Percentiles rank a stretch among this genome's conserved stretches.
Evolutionary conservation across 1,139 yeast species (phyloP).

Genomic region (Debaryomyces sp.): DNA sequence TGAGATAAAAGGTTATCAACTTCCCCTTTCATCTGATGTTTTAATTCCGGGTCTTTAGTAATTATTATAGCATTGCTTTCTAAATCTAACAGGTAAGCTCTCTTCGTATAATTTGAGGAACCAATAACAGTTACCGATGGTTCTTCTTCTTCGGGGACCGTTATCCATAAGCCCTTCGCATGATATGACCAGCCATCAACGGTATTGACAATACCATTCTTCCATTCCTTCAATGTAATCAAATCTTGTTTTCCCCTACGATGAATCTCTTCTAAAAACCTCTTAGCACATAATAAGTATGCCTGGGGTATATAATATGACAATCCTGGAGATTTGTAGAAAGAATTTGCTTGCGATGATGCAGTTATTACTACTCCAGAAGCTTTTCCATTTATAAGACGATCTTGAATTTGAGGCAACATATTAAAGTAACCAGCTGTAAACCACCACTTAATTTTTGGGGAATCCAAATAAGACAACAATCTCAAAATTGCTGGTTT

Average conservation of each 20-base stretch:
- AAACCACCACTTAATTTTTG: conserved; percentile 73
- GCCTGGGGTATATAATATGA: conserved; percentile 87
- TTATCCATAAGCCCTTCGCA: conserved; percentile 96
- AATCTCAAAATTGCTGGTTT: conserved; percentile 67
- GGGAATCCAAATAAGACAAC: conserved; percentile 59
- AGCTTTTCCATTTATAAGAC: conserved; percentile 62
- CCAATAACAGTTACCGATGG: conserved; percentile 87
- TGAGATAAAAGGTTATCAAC: conserved; percentile 59
- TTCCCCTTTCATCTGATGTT: conserved; percentile 61
- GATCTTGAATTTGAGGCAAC: conserved; percentile 71
- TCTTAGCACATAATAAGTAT: conserved; percentile 73
- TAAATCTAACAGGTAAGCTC: conserved; percentile 86
- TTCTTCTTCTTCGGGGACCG: conserved; percentile 54
- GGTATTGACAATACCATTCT: conserved; percentile 78
- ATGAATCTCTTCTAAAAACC: conserved; percentile 61
- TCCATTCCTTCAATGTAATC: conserved; percentile 80
- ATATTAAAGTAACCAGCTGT: conserved; percentile 98
- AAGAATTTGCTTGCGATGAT: conserved; percentile 90
- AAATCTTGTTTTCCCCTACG: conserved; percentile 44
- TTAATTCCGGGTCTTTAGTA: conserved; percentile 67
- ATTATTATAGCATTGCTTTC: conserved; percentile 84
- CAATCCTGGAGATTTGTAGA: conserved; percentile 81
- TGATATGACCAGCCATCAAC: conserved; percentile 95
- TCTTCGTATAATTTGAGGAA: conserved; percentile 87
- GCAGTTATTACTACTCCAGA: conserved; percentile 82